Evolutionary conservation across 176 grass and related monocot genomes (phyloP).

Genomic region (Paspalum notatum): DNA sequence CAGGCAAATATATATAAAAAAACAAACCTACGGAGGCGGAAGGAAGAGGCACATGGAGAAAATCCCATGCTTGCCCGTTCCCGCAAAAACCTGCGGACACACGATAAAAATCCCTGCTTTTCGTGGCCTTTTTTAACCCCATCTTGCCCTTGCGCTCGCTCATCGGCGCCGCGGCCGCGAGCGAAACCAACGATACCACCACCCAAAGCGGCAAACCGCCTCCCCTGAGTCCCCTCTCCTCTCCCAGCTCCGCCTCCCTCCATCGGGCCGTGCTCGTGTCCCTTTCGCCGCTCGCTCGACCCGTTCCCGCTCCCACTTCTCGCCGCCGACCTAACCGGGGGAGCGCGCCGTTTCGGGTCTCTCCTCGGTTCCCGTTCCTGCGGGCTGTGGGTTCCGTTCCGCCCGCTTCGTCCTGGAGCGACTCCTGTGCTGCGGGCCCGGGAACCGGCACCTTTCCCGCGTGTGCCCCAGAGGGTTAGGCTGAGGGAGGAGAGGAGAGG

Average conservation of each 20-base stretch:
- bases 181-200: conserved; percentile 55
- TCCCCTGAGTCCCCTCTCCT: no score
- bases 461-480: neutral
- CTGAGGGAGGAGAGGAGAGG: neutral
- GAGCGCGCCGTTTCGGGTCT: conserved; percentile 14
- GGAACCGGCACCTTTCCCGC: neutral
- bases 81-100: neutral
- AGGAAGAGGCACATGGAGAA: neutral
- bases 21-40: neutral
- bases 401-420: neutral
- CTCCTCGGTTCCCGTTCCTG: neutral
- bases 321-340: conserved; percentile 10
- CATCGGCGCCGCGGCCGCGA: conserved; percentile 22
- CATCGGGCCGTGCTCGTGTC: neutral
- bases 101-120: conserved; percentile 34
- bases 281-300: conserved; percentile 12
- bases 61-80: neutral
- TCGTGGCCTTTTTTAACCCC: neutral
- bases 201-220: conserved; percentile 36
- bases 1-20: neutral
- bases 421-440: neutral
- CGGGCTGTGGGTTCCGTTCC: neutral
- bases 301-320: neutral
- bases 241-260: neutral
- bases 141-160: no score